These are phyloP conservation scores for Pluteus cervinus DNA, from an alignment of 768 basidiomycete species.

Conservation along the genomic window DNA sequence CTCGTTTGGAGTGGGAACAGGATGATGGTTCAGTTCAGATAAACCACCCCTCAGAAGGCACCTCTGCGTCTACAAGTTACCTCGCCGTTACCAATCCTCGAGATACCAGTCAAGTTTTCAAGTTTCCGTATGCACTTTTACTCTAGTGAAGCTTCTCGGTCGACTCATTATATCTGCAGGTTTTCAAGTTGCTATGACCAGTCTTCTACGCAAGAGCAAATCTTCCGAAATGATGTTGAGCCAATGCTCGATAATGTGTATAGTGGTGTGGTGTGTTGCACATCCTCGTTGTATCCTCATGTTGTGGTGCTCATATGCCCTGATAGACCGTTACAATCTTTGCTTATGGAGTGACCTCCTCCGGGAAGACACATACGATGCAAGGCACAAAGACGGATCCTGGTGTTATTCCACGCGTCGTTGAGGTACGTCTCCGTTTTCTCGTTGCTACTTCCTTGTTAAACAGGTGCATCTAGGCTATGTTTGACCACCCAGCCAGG, in stretches of 20 bases:
- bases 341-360: constrained; percentile 87
- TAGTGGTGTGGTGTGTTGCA: constrained; percentile 57
- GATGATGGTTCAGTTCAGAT: constrained; percentile 58
- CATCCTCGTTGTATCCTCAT: background rate
- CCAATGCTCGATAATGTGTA: constrained; percentile 78
- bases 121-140: constrained; percentile 56
- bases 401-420: constrained; percentile 82
- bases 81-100: constrained; percentile 70
- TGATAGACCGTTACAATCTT: constrained; percentile 78
- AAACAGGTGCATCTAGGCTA: constrained; percentile 30
- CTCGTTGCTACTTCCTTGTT: background rate
- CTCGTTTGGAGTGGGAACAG: constrained; percentile 53
- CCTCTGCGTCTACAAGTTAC: constrained; percentile 29
- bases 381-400: constrained; percentile 69
- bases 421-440: constrained; percentile 43
- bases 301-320: constrained; percentile 2
- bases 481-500: constrained; percentile 45
- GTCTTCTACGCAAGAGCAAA: constrained; percentile 64
- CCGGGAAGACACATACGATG: constrained; percentile 92
- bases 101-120: constrained; percentile 64
- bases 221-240: constrained; percentile 69
- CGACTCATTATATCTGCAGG: constrained; percentile 25
- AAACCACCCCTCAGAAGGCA: constrained; percentile 30
- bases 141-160: background rate
- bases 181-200: constrained; percentile 76